Conservation (phyloP, 2,329 filamentous ascomycete genomes). For the Aspergillus novoparasiticus region DNA sequence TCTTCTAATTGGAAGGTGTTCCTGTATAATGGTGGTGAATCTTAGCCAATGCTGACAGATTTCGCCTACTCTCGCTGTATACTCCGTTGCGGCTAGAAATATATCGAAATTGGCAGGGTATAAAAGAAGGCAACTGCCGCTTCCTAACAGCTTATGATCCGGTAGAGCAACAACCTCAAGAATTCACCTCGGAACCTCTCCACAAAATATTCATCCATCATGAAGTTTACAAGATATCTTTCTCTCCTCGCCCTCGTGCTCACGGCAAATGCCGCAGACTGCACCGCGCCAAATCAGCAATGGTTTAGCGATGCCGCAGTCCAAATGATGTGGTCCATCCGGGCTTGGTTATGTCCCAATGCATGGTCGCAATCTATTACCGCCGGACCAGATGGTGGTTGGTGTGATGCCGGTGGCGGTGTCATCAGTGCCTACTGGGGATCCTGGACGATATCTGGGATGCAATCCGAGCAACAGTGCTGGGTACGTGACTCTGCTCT, state of each 20-base stretch:
- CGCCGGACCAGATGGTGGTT: conserved; percentile 8
- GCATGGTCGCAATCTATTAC: conserved; percentile 11
- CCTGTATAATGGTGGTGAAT: neutral
- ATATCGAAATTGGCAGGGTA: neutral
- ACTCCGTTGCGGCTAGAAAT: neutral
- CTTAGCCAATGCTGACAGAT: neutral
- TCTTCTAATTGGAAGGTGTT: neutral
- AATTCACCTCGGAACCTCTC: neutral
- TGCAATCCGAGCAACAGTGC: conserved; percentile 13
- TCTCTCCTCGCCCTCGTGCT: conserved; percentile 3
- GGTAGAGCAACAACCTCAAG: neutral
- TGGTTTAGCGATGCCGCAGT: conserved; percentile 8
- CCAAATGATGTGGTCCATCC: conserved; percentile 17
- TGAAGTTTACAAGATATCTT: conserved; percentile 6
- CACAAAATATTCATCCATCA: neutral
- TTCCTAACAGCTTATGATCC: neutral
- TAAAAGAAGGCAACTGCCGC: neutral
- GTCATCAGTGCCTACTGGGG: conserved; percentile 10
- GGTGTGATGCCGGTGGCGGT: conserved; percentile 13
- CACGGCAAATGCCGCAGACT: conserved; percentile 7
- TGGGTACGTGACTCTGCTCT: conserved; percentile 4
- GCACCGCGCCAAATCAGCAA: conserved; percentile 12
- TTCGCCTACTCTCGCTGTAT: neutral
- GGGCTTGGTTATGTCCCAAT: conserved; percentile 12
- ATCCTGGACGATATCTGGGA: conserved; percentile 5